These are phyloP conservation scores for Pluteus cervinus DNA, from an alignment of 768 basidiomycete species.

Conservation along the genomic window DNA sequence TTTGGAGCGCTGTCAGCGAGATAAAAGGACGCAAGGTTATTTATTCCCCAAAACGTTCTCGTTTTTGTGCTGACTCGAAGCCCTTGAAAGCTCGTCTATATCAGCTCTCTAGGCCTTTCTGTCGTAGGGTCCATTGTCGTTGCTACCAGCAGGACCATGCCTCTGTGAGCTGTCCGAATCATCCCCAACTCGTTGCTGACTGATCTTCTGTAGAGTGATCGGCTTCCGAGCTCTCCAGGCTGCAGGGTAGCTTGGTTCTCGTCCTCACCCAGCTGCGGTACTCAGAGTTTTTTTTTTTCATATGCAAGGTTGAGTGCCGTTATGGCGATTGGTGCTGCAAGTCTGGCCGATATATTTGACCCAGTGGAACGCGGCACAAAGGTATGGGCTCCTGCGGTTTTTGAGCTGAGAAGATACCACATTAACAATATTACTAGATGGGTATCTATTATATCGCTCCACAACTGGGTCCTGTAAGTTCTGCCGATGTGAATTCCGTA, in stretches of 20 bases:
- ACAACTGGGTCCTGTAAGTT: slow-evolving; percentile 57
- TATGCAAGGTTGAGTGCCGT: slow-evolving; percentile 50
- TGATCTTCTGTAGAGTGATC: slow-evolving; percentile 44
- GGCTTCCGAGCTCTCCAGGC: slow-evolving; percentile 68
- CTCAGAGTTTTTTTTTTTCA: too few relatives aligned
- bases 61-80: background rate
- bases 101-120: slow-evolving; percentile 46
- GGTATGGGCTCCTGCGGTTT: slow-evolving; percentile 15
- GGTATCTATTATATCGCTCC: slow-evolving; percentile 79
- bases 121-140: slow-evolving; percentile 50
- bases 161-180: slow-evolving; percentile 25
- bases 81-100: slow-evolving; percentile 40
- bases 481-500: slow-evolving; percentile 4
- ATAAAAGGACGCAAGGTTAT: slow-evolving; percentile 70
- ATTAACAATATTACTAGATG: slow-evolving; percentile 51
- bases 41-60: slow-evolving; percentile 2
- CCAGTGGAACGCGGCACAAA: slow-evolving; percentile 67
- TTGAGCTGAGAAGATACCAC: background rate
- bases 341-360: slow-evolving; percentile 75
- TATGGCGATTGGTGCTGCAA: slow-evolving; percentile 68
- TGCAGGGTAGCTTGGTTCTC: slow-evolving; percentile 42
- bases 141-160: slow-evolving; percentile 48
- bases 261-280: too few relatives aligned
- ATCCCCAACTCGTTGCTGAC: background rate
- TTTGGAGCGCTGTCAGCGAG: slow-evolving; percentile 70